A percentile compares a stretch with the other conserved stretches of the same genome.
phyloP scores from a whole-genome alignment of 352 stramenopile genomes.

The Elongisporangium anandrum region DNA sequence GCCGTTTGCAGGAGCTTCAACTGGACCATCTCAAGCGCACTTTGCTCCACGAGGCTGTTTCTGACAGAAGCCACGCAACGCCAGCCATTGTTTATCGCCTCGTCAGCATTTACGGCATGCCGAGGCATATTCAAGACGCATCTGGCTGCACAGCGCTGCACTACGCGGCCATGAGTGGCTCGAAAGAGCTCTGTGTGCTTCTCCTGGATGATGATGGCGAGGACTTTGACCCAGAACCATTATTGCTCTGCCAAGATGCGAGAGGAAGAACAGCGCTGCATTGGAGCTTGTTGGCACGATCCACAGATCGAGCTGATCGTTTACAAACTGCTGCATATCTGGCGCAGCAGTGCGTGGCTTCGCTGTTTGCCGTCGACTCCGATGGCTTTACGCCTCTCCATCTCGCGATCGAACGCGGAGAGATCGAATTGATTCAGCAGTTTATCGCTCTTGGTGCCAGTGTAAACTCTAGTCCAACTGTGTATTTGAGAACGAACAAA shows the following conservation, averaged over 20 bases:
- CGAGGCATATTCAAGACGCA: conserved; percentile 16
- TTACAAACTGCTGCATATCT: conserved; percentile 20
- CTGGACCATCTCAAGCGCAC: conserved; percentile 26
- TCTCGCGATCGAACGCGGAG: conserved; percentile 33
- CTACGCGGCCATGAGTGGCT: conserved; percentile 34
- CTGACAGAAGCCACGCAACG: conserved; percentile 16
- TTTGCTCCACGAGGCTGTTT: conserved; percentile 55
- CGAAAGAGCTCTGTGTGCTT: conserved; percentile 36
- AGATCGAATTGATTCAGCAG: conserved; percentile 24
- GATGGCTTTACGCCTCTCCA: conserved; percentile 39
- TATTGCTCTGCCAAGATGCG: conserved; percentile 29
- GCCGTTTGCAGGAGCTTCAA: conserved; percentile 6
- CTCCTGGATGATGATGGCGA: conserved; percentile 17
- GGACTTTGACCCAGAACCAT: conserved; percentile 10
- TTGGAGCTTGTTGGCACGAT: conserved; percentile 28
- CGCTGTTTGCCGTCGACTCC: conserved; percentile 34
- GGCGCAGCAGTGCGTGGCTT: conserved; percentile 12
- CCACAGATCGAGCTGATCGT: not conserved
- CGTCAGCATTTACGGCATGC: conserved; percentile 11
- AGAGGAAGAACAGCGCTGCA: conserved; percentile 48
- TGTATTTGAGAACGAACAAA: not conserved
- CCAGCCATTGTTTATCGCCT: conserved; percentile 20
- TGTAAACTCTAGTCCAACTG: conserved; percentile 11
- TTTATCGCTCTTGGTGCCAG: conserved; percentile 43
- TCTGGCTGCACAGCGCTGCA: conserved; percentile 46